Evolutionary conservation across 2,329 filamentous ascomycete genomes (phyloP), one percentile per base, ranked within the genome.

Genomic region (Fonsecaea nubica): DNA sequence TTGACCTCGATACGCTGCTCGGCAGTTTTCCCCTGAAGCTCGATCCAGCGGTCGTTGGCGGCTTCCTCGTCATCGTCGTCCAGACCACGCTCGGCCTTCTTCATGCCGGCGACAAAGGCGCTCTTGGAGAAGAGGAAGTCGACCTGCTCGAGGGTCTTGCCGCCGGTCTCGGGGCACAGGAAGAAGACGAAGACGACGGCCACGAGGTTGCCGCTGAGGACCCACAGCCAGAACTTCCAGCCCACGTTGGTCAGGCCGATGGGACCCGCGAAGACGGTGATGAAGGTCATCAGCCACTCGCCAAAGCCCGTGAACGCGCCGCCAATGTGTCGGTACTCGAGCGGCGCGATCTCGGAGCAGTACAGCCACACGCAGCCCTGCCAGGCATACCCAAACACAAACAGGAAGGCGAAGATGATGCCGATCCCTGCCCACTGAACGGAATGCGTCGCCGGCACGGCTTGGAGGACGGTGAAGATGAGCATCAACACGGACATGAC

Each of bases 241-340:
- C 76, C 76, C n/a, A 61, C 55, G 33, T 70, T 70, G 8, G 70
- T 69, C 38, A 77, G 72, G 9, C 72, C 76, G 48, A 77, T 77
- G 3, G 76, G 76, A 1, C 76, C 76, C 4, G 75, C 76, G 59
- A 74, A 78, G 4, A 77, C 76, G 18, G 76, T 78, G 21, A 78
- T 53, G 64, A 77, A 78, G 2, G 76, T 75, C 67, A 75, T 75
- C 45, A 77, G 65, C 76, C 76, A 78, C 63, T 78, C 75, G 12
- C 70, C 73, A 10, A 73, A 75, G 36, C 75, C 70, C 36, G 71
- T 74, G 18, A 76, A 71, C n/a, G 72, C 74, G 59, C 76, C 73
- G 21, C 76, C 76, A 13, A 74, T 75, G 61, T 78, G 76, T 52
- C 76, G 74, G 67, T 77, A 74, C n/a, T 73, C 73, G 4, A 78